Conservation (phyloP, 1,139 yeast species). For the Taphrina flavorubra region DNA sequence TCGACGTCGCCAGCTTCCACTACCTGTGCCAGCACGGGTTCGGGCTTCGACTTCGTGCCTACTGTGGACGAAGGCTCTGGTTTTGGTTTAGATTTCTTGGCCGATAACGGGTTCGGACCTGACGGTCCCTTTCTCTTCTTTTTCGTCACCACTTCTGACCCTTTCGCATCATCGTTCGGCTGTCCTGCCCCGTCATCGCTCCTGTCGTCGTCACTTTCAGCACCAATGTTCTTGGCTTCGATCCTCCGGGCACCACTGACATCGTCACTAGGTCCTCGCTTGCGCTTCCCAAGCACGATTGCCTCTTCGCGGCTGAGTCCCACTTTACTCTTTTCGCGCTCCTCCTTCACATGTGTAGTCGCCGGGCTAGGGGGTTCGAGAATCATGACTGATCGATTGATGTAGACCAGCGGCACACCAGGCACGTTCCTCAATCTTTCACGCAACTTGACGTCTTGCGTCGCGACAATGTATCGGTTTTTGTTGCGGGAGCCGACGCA, state of each 20-base stretch:
- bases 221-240: neutral
- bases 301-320: conserved; percentile 43
- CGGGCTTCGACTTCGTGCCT: neutral
- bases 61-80: conserved; percentile 49
- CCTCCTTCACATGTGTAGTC: conserved; percentile 62
- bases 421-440: conserved; percentile 73
- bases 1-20: neutral
- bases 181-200: conserved; percentile 2
- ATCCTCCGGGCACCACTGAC: neutral
- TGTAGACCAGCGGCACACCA: conserved; percentile 85
- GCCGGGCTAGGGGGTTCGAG: conserved; percentile 90
- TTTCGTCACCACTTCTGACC: neutral
- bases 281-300: conserved; percentile 36
- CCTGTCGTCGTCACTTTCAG: conserved; percentile 13
- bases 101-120: conserved; percentile 44
- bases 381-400: conserved; percentile 90
- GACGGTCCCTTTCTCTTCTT: conserved; percentile 36
- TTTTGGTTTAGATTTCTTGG: conserved; percentile 47
- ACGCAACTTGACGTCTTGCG: conserved; percentile 76
- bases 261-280: conserved; percentile 10
- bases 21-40: neutral
- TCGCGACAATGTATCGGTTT: conserved; percentile 86
- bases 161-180: neutral
- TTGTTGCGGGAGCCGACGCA: conserved; percentile 80
- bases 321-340: conserved; percentile 69